Evolutionary conservation across 2,329 filamentous ascomycete genomes (phyloP), one percentile per base, ranked within the genome.

Genomic region (Colletotrichum plurivorum): DNA sequence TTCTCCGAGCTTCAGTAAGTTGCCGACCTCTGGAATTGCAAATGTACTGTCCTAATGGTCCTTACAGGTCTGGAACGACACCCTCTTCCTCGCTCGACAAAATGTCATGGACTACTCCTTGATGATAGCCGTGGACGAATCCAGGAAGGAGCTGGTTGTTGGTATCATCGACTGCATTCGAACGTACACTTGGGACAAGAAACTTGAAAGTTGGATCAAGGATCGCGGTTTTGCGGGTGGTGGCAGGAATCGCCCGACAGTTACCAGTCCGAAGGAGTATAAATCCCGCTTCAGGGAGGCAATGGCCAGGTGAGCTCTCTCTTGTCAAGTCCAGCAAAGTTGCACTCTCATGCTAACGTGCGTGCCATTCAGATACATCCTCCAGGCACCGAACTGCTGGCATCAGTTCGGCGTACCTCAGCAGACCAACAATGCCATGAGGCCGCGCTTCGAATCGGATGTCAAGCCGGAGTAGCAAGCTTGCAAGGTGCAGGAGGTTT

Each of bases 161-260:
- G 96, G 96, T 5, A 98, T 99, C 76, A 98, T 99, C 72, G 95
- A 99, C 79, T 98, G 96, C 79, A 98, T 99, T 73, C 90, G 96
- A 63, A 99, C 96, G 0, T 99, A 98, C 78, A 99, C 96, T 0
- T 99, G 96, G 94, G 96, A 99, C 84, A 99, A 99, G 86, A 98
- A 98, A 78, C 88, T 99, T n/a, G 96, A 99, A 83, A 96, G 92
- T 63, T 99, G 96, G 96, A 98, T 99, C 87, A 99, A 99, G 81
- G 95, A 98, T 77, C 92, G 95, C 46, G 96, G 93, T 0, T 94
- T 95, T 75, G 92, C 89, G 0, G 90, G 91, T 6, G 90, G 91
- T 67, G 91, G 91, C 36, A 90, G 93, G 66, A 93, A 97, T 75
- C 89, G 94, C 71, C 97, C 97, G 9, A 99, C 96, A 0, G 96